Base-by-base conservation (phyloP, 371 early-diverging fungal species). In the Lichtheimia ramosa region DNA sequence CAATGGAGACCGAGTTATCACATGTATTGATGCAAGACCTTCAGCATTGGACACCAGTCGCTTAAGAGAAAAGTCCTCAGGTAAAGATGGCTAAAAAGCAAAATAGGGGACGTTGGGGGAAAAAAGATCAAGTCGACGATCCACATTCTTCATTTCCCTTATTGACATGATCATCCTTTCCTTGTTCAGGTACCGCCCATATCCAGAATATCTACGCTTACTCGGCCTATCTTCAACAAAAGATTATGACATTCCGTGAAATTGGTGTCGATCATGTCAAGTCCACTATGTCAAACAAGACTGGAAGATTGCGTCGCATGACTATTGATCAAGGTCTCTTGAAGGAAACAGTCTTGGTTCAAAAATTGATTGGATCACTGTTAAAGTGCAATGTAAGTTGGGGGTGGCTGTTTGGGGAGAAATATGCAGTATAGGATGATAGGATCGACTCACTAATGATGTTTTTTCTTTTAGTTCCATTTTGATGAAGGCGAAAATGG, bases 401-500 rank as follows among this genome's bases (percentile, higher is more conserved):
- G 34, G 34, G 34, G 34, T 4, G 1, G 0, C 10, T 3, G 5
- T 23, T 55, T 20, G 3, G 21, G 25, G 25, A 41, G 41, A 49
- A 28, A 43, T 5, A 25, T 34, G 34, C 34, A 34, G 27, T 27
- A 34, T 8, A 34, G 34, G 6, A 34, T 27, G 27, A 27, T 27
- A 8, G 1, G 3, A 7, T 28, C 28, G 28, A 5, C 28, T 6
- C 7, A 28, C 28, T 7, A 5, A 34, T 53, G 18, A 12, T 40
- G 16, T 3, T 25, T 58, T 51, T n/a, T 24, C 20, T 24, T 50
- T 51, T 79, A 95, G 88, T 93, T 93, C 69, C 86, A 88, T 42
- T 69, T 89, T 7, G 90, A 92, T 14, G 91, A 92, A 18, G 81
- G 93, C 23, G 90, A 94, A 66, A 94, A 95, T 73, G 87, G 90